phyloP scores from a whole-genome alignment of 768 basidiomycete genomes.

The button mushroom (Agaricus bisporus) region DNA sequence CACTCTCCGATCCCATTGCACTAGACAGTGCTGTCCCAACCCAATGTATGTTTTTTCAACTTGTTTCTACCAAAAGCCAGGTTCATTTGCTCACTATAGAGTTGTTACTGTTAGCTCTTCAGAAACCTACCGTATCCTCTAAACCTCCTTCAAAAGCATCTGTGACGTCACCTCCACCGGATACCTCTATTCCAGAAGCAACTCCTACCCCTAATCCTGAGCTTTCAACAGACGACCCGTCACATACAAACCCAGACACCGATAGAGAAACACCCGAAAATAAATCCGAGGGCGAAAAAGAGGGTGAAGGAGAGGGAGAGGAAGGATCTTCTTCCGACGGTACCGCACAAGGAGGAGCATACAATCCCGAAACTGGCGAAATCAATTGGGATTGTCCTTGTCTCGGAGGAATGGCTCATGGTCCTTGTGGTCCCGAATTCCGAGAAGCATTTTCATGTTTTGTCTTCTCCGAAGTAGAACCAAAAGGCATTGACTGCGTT shows the following conservation, averaged over 20 bases:
- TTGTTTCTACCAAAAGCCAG: neutral
- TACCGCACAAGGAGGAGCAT: conserved; percentile 47
- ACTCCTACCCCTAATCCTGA: conserved; percentile 10
- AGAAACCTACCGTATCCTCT: conserved; percentile 12
- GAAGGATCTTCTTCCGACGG: neutral
- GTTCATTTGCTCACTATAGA: neutral
- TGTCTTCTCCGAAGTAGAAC: conserved; percentile 88
- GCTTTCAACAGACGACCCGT: conserved; percentile 11
- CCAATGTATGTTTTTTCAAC: neutral
- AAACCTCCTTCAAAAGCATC: conserved; percentile 6
- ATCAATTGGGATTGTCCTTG: conserved; percentile 99
- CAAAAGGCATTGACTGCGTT: conserved; percentile 96
- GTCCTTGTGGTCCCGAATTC: conserved; percentile 92
- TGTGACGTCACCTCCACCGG: conserved; percentile 14
- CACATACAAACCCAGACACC: neutral
- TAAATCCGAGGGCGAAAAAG: neutral
- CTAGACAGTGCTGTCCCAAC: conserved; percentile 33
- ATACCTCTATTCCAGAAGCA: conserved; percentile 12
- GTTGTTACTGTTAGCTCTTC: conserved; percentile 6
- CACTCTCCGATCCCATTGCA: conserved; percentile 39
- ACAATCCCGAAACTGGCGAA: conserved; percentile 94
- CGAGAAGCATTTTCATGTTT: conserved; percentile 97
- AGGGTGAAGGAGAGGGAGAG: conserved; percentile 9
- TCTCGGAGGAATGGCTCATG: conserved; percentile 97
- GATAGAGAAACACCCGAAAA: neutral